These are phyloP conservation scores for Arxiozyma telluris DNA, from an alignment of 1,139 yeast genomes.

Conservation along the genomic window DNA sequence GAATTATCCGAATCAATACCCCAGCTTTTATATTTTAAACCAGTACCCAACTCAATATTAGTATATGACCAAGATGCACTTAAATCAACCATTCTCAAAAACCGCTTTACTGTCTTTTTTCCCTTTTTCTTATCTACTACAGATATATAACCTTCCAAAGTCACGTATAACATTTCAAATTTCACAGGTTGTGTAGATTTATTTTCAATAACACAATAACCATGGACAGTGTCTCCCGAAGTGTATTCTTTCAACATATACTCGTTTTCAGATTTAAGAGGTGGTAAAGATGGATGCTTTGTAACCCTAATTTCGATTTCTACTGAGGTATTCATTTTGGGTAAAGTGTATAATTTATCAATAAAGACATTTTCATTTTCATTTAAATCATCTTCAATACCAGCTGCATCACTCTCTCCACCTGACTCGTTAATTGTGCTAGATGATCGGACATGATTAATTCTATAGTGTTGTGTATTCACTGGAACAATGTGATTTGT, in stretches of 20 bases:
- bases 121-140: conserved; percentile 26
- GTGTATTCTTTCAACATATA: conserved; percentile 39
- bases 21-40: conserved; percentile 41
- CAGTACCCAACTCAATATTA: conserved; percentile 34
- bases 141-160: conserved; percentile 43
- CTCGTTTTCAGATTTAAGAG: conserved; percentile 29
- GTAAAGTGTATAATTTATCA: conserved; percentile 33
- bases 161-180: conserved; percentile 51
- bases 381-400: conserved; percentile 21
- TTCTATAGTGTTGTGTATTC: not conserved
- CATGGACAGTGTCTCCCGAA: conserved; percentile 48
- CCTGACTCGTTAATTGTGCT: not conserved
- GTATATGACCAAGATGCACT: conserved; percentile 39
- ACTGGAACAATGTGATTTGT: not conserved
- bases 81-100: conserved; percentile 37
- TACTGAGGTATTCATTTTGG: conserved; percentile 27
- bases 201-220: conserved; percentile 43
- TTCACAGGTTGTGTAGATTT: conserved; percentile 35
- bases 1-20: conserved; percentile 43
- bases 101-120: conserved; percentile 30
- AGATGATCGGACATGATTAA: not conserved
- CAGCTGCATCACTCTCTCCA: not conserved
- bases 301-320: conserved; percentile 33
- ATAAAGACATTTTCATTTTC: conserved; percentile 28
- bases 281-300: conserved; percentile 30